These are phyloP conservation scores for Cucurbita ficifolia DNA, from an alignment of 306 rosid genomes.

Conservation along the genomic window DNA sequence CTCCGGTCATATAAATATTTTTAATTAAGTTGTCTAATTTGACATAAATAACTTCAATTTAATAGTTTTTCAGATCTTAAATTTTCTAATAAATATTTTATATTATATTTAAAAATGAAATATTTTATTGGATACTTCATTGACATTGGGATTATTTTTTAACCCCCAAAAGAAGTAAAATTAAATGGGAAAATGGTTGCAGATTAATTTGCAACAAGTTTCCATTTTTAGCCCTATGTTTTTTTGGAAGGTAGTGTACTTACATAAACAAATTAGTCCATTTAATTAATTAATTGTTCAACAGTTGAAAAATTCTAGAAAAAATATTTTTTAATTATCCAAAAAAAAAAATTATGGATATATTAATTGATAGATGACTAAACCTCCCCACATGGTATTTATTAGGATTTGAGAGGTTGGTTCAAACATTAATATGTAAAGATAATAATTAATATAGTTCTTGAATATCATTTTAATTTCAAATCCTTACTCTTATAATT, in stretches of 20 bases:
- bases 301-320: neutral
- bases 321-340: neutral
- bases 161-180: neutral
- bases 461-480: neutral
- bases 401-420: neutral
- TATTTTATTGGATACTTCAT: neutral
- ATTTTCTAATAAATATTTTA: neutral
- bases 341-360: neutral
- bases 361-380: neutral
- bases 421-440: neutral
- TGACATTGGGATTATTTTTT: neutral
- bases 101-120: neutral
- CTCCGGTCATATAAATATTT: no score
- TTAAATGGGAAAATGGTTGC: neutral
- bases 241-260: neutral
- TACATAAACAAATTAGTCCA: neutral
- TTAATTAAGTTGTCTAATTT: no score
- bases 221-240: neutral
- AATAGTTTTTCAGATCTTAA: neutral
- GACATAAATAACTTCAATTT: no score
- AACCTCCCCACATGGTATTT: neutral
- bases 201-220: neutral
- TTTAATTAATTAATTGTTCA: neutral
- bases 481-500: neutral
- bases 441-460: neutral